A percentile compares a stretch with the other conserved stretches of the same genome.
These are phyloP conservation scores for Saccharum officinarum DNA, from an alignment of 176 grass and related monocot species.

Conservation along the genomic window DNA sequence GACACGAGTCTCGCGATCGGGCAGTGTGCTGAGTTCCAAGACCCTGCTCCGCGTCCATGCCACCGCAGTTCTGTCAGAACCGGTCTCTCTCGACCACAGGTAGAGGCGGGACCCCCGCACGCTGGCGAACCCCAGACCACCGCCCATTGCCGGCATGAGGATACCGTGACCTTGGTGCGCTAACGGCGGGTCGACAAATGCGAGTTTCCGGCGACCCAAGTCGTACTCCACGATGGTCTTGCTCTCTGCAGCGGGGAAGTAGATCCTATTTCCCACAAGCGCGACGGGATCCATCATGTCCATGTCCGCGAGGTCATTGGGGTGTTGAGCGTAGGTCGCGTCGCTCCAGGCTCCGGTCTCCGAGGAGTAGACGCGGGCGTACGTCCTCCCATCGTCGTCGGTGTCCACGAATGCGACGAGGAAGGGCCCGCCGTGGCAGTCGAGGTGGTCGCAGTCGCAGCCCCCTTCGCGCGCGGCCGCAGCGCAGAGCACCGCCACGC, in stretches of 20 bases:
- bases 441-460: conserved; percentile 34
- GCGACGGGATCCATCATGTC: background rate
- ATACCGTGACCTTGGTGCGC: background rate
- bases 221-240: conserved; percentile 25
- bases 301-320: background rate
- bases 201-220: background rate
- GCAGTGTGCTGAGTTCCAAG: conserved; percentile 14
- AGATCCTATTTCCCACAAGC: conserved; percentile 25
- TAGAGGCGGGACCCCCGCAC: conserved; percentile 9
- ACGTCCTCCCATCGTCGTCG: background rate
- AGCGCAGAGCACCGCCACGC: conserved; percentile 27
- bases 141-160: conserved; percentile 15
- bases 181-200: background rate
- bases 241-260: background rate
- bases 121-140: conserved; percentile 25
- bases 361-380: conserved; percentile 23
- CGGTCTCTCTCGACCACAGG: conserved; percentile 15
- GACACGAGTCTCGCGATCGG: background rate
- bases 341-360: conserved; percentile 14
- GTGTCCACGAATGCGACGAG: background rate
- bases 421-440: conserved; percentile 29
- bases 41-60: conserved; percentile 27
- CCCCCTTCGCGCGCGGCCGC: background rate
- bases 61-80: background rate
- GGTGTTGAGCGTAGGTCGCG: background rate